Percentiles rank a stretch among this genome's conserved stretches.
These are phyloP conservation scores for Vigna mungo DNA, from an alignment of 306 rosid species.

Conservation along the genomic window DNA sequence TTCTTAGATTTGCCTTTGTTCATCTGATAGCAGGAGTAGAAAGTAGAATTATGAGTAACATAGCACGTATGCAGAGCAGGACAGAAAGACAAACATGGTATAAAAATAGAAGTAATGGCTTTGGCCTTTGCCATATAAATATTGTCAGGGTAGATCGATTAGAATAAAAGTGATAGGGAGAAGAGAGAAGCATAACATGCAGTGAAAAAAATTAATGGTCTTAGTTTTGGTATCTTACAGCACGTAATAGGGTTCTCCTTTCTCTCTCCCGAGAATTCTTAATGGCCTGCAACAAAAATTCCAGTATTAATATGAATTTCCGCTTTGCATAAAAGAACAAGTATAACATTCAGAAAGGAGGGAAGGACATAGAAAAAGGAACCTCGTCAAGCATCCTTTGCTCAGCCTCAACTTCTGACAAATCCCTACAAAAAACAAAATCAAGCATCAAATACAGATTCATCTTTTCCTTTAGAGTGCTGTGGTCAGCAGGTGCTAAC, in stretches of 20 bases:
- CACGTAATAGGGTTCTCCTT: conserved; percentile 73
- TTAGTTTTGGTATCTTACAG: conserved; percentile 61
- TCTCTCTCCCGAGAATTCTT: conserved; percentile 89
- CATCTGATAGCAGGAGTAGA: conserved; percentile 60
- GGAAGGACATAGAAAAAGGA: conserved; percentile 1
- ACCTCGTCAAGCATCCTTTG: conserved; percentile 92
- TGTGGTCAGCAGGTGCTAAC: conserved; percentile 15
- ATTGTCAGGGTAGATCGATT: background rate
- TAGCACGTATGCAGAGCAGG: background rate
- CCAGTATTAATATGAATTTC: conserved; percentile 35
- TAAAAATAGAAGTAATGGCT: background rate
- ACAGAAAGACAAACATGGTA: background rate
- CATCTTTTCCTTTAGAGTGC: conserved; percentile 1
- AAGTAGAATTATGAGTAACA: conserved; percentile 22
- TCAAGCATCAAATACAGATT: background rate
- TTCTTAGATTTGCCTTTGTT: conserved; percentile 63
- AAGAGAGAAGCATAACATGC: conserved; percentile 16
- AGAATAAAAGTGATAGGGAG: background rate
- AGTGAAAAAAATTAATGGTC: conserved; percentile 9
- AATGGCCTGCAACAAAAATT: conserved; percentile 64
- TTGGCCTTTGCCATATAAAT: conserved; percentile 8
- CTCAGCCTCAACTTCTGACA: conserved; percentile 84
- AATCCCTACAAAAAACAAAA: conserved; percentile 60
- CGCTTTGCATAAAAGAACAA: conserved; percentile 7
- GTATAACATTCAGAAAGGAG: conserved; percentile 16